Conservation (phyloP, 306 rosid species). For the Gynostemma pentaphyllum region DNA sequence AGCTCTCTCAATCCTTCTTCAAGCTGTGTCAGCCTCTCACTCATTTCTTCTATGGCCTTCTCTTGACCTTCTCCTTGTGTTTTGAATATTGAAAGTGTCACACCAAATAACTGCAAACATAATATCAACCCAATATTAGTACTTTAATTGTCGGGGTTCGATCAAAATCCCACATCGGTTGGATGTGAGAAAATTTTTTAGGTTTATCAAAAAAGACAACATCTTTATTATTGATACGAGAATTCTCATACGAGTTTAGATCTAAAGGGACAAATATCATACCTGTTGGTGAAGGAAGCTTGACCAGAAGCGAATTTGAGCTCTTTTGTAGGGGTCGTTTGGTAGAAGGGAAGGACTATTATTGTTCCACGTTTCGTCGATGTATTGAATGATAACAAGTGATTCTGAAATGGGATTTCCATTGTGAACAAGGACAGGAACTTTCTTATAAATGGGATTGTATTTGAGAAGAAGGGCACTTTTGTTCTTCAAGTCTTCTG, state of each 20-base stretch:
- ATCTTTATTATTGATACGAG: no score
- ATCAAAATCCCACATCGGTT: no score
- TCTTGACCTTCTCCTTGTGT: conserved; percentile 15
- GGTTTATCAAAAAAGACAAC: no score
- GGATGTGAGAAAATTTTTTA: no score
- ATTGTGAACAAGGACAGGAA: conserved; percentile 21
- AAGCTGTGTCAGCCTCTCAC: not conserved
- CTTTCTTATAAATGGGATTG: conserved; percentile 21
- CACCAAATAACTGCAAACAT: conserved; percentile 15
- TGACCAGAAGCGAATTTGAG: conserved; percentile 19
- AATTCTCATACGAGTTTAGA: no score
- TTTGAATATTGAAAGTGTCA: not conserved
- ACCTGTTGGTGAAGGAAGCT: conserved; percentile 22
- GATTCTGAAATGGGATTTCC: conserved; percentile 23
- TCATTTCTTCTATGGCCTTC: conserved; percentile 6
- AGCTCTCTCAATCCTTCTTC: conserved; percentile 19
- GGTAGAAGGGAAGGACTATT: conserved; percentile 11
- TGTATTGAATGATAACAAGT: conserved; percentile 17
- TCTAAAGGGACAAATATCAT: not conserved
- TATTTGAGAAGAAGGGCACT: conserved; percentile 11
- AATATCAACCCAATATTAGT: no score
- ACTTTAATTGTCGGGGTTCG: no score
- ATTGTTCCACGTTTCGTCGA: conserved; percentile 24
- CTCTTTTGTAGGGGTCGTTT: conserved; percentile 14
- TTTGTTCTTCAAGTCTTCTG: conserved; percentile 21